Conservation (phyloP, 2,329 filamentous ascomycete genomes). For the Botrytis cinerea region DNA sequence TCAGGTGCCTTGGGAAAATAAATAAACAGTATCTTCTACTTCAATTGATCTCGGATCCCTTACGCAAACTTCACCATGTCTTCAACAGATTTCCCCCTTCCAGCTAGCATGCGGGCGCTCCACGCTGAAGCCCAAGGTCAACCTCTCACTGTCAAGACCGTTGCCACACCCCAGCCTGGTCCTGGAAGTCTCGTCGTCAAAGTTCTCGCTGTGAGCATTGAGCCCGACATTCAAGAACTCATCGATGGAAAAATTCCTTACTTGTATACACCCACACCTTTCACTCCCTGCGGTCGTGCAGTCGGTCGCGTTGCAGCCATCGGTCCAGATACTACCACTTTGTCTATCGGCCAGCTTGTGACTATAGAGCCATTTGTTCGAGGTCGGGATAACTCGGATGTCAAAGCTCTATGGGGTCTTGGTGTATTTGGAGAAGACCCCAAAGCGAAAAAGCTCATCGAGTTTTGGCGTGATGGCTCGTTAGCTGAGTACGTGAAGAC, state of each 20-base stretch:
- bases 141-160: slow-evolving; percentile 37
- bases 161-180: slow-evolving; percentile 41
- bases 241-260: slow-evolving; percentile 43
- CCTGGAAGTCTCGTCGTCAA: slow-evolving; percentile 46
- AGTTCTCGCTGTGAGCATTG: slow-evolving; percentile 42
- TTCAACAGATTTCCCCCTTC: background rate
- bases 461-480: slow-evolving; percentile 41
- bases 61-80: background rate
- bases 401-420: slow-evolving; percentile 40
- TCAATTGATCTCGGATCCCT: background rate
- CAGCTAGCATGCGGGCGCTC: slow-evolving; percentile 2
- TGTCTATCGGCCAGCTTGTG: slow-evolving; percentile 43
- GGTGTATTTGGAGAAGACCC: slow-evolving; percentile 37
- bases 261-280: slow-evolving; percentile 38
- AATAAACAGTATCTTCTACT: background rate
- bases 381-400: slow-evolving; percentile 42
- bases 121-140: background rate
- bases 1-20: background rate
- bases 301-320: slow-evolving; percentile 43
- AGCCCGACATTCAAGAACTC: slow-evolving; percentile 45
- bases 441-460: slow-evolving; percentile 38
- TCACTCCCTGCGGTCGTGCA: slow-evolving; percentile 38
- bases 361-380: slow-evolving; percentile 42
- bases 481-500: slow-evolving; percentile 43
- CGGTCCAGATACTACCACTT: slow-evolving; percentile 41